Conservation (phyloP, 805 yeast genomes). For the Candida easanensis region DNA sequence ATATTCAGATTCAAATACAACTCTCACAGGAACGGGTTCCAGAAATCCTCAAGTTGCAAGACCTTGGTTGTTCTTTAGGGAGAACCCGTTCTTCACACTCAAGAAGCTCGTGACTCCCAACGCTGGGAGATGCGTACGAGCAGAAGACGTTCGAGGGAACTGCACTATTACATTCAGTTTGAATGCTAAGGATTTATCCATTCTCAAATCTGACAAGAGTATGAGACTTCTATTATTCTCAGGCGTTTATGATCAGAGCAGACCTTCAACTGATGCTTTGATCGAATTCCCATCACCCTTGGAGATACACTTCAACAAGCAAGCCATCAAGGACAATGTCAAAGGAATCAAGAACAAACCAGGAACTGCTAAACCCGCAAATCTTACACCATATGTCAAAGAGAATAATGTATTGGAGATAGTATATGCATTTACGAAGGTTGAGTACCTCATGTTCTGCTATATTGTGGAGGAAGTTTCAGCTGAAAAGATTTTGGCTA, state of each 20-base stretch:
- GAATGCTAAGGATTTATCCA: slow-evolving; percentile 37
- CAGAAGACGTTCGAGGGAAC: slow-evolving; percentile 45
- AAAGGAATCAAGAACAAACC: slow-evolving; percentile 73
- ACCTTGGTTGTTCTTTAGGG: slow-evolving; percentile 48
- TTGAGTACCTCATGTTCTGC: slow-evolving; percentile 48
- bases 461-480: slow-evolving; percentile 54
- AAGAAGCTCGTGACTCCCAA: slow-evolving; percentile 44
- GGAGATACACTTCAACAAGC: slow-evolving; percentile 61
- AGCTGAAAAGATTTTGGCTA: slow-evolving; percentile 39
- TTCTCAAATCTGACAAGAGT: slow-evolving; percentile 31
- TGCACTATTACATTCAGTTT: slow-evolving; percentile 42
- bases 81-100: slow-evolving; percentile 54
- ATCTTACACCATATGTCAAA: slow-evolving; percentile 54
- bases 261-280: slow-evolving; percentile 29
- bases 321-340: slow-evolving; percentile 48
- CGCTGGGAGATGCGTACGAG: slow-evolving; percentile 42
- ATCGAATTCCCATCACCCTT: slow-evolving; percentile 71
- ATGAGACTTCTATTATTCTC: slow-evolving; percentile 51
- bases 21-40: slow-evolving; percentile 1
- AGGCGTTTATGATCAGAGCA: slow-evolving; percentile 38
- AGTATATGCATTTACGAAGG: slow-evolving; percentile 55
- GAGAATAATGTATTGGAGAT: slow-evolving; percentile 45
- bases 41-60: slow-evolving; percentile 19
- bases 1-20: background rate
- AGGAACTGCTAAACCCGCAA: slow-evolving; percentile 83